Evolutionary conservation across 192 early-diverging fungal species (phyloP).

Genomic region (Phlyctochytrium planicorne): DNA sequence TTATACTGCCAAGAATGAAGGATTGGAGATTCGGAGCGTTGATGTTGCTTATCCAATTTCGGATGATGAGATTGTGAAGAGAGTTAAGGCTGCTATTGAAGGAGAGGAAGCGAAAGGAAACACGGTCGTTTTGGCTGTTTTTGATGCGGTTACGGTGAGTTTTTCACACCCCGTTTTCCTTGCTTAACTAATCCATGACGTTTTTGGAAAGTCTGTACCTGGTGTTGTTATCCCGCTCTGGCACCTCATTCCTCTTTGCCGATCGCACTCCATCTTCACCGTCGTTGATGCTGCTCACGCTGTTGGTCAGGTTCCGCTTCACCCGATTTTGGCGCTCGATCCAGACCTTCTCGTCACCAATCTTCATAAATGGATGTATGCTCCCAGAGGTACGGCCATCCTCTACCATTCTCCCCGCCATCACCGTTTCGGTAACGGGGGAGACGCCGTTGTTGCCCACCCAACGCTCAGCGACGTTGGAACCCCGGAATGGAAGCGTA

Average conservation of each 20-base stretch:
- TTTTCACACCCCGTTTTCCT: background rate
- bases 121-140: slow-evolving; percentile 42
- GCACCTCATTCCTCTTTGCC: slow-evolving; percentile 35
- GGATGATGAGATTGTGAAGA: slow-evolving; percentile 16
- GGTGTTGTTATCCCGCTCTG: slow-evolving; percentile 46
- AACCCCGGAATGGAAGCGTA: slow-evolving; percentile 10
- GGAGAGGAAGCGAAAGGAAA: slow-evolving; percentile 29
- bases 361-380: slow-evolving; percentile 70
- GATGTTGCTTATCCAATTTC: slow-evolving; percentile 50
- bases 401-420: slow-evolving; percentile 54
- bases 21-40: slow-evolving; percentile 42
- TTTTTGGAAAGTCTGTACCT: slow-evolving; percentile 42
- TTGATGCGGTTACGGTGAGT: slow-evolving; percentile 53
- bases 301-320: slow-evolving; percentile 63
- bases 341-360: slow-evolving; percentile 59
- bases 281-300: slow-evolving; percentile 69
- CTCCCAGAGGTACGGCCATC: slow-evolving; percentile 50
- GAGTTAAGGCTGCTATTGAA: slow-evolving; percentile 41
- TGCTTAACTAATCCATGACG: background rate
- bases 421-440: slow-evolving; percentile 49
- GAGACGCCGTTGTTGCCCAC: slow-evolving; percentile 29
- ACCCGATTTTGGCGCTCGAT: slow-evolving; percentile 27
- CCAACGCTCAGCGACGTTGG: background rate
- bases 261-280: slow-evolving; percentile 44
- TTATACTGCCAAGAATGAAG: slow-evolving; percentile 46